These are phyloP conservation scores for Aspergillus texensis DNA, from an alignment of 2,329 filamentous ascomycete species.

Conservation along the genomic window DNA sequence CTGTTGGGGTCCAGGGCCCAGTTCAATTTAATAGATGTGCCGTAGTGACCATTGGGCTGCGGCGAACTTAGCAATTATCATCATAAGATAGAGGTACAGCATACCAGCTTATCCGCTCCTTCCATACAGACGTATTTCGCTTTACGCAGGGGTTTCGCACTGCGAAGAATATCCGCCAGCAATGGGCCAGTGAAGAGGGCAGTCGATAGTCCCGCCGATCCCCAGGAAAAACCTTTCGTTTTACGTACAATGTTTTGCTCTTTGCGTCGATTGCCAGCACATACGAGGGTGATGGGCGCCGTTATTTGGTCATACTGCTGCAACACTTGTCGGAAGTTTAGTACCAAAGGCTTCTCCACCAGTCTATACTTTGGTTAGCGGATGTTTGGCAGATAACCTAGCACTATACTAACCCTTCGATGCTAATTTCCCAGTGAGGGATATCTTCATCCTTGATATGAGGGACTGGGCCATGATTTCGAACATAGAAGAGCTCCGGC, in stretches of 20 bases:
- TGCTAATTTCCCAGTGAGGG: conserved; percentile 76
- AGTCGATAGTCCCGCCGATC: conserved; percentile 81
- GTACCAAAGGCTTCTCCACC: conserved; percentile 72
- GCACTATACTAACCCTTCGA: conserved; percentile 64
- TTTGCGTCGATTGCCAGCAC: conserved; percentile 87
- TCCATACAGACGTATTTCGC: conserved; percentile 89
- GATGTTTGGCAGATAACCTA: neutral
- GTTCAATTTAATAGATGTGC: conserved; percentile 82
- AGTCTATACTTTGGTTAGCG: conserved; percentile 50
- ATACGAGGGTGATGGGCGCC: conserved; percentile 85
- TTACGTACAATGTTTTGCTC: conserved; percentile 91
- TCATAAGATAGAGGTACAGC: conserved; percentile 16
- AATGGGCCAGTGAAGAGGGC: conserved; percentile 84
- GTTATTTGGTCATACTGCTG: conserved; percentile 78
- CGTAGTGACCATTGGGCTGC: conserved; percentile 82
- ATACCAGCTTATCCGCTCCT: conserved; percentile 75
- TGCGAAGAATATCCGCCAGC: conserved; percentile 70
- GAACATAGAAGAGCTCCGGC: conserved; percentile 85
- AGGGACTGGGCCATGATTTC: conserved; percentile 86
- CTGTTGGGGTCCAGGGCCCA: conserved; percentile 83
- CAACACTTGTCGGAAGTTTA: conserved; percentile 73
- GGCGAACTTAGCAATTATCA: conserved; percentile 11
- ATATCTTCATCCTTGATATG: conserved; percentile 71
- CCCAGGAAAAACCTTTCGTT: conserved; percentile 94
- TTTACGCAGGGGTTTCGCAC: conserved; percentile 67